Conservation (phyloP, 495 filamentous ascomycete genomes). For the Podospora australis region DNA sequence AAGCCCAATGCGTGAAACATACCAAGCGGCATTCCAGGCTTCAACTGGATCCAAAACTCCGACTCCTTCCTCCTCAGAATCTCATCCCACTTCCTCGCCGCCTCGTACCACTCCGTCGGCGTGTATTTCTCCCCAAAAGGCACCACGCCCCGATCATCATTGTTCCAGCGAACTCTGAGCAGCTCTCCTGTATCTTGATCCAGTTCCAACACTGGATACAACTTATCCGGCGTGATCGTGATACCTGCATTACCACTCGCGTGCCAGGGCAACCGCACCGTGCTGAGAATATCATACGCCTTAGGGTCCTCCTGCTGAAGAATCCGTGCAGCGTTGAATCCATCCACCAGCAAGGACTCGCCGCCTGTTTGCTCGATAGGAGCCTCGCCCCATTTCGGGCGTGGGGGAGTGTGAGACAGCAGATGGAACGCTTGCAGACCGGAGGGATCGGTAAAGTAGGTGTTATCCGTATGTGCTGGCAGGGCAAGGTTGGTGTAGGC, state of each 20-base stretch:
- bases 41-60: conserved; percentile 69
- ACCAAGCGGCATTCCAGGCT: conserved; percentile 74
- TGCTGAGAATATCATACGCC: conserved; percentile 47
- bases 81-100: conserved; percentile 58
- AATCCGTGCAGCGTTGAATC: conserved; percentile 60
- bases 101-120: conserved; percentile 63
- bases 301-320: conserved; percentile 43
- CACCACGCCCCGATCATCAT: conserved; percentile 70
- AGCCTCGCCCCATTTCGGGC: conserved; percentile 18
- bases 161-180: conserved; percentile 82
- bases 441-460: conserved; percentile 86
- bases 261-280: conserved; percentile 58
- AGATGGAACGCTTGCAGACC: conserved; percentile 88
- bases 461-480: conserved; percentile 80
- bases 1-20: conserved; percentile 20
- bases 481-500: conserved; percentile 83
- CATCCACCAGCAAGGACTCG: conserved; percentile 72
- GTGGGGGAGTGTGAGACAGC: conserved; percentile 57
- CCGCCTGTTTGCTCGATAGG: conserved; percentile 52
- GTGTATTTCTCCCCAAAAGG: conserved; percentile 26
- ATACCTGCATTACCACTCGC: conserved; percentile 79
- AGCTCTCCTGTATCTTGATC: conserved; percentile 42
- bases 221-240: conserved; percentile 60
- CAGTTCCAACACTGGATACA: conserved; percentile 60
- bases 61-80: conserved; percentile 48